These are phyloP conservation scores for Aspergillus haitiensis DNA, from an alignment of 495 filamentous ascomycete genomes.

Conservation along the genomic window DNA sequence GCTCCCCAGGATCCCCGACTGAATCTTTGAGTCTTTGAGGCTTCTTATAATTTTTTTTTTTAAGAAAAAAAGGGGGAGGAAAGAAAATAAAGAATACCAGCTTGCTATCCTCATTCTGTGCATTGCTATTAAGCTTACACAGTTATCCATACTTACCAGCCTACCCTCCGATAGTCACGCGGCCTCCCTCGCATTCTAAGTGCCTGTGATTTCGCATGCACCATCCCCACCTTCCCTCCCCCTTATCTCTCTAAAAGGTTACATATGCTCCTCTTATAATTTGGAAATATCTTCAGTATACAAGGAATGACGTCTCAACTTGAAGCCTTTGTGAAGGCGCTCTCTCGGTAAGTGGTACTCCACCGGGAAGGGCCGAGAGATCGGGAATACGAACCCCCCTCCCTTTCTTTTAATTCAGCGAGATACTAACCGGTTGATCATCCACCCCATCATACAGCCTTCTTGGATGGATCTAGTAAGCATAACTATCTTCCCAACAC, in stretches of 20 bases:
- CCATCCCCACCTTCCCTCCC: not conserved
- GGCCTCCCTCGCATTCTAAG: no score
- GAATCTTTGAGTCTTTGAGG: no score
- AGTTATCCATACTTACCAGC: no score
- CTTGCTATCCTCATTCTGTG: no score
- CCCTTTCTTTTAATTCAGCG: not conserved
- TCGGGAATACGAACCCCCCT: not conserved
- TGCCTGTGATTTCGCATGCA: not conserved
- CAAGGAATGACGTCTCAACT: constrained; percentile 30
- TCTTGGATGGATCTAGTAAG: constrained; percentile 49
- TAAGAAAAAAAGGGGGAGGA: no score
- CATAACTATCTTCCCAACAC: not conserved
- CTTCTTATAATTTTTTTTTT: no score
- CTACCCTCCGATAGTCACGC: no score
- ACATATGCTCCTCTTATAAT: not conserved
- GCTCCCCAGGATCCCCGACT: no score
- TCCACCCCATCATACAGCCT: constrained; percentile 26
- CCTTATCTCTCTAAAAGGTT: no score
- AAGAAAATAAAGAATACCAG: no score
- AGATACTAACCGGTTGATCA: constrained; percentile 15
- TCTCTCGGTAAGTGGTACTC: constrained; percentile 42
- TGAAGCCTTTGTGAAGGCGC: constrained; percentile 41
- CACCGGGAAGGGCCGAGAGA: not conserved
- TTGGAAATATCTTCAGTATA: not conserved
- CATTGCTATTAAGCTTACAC: no score